Conservation (phyloP, 1,284 basidiomycete species). For the Sutorius eximius region DNA sequence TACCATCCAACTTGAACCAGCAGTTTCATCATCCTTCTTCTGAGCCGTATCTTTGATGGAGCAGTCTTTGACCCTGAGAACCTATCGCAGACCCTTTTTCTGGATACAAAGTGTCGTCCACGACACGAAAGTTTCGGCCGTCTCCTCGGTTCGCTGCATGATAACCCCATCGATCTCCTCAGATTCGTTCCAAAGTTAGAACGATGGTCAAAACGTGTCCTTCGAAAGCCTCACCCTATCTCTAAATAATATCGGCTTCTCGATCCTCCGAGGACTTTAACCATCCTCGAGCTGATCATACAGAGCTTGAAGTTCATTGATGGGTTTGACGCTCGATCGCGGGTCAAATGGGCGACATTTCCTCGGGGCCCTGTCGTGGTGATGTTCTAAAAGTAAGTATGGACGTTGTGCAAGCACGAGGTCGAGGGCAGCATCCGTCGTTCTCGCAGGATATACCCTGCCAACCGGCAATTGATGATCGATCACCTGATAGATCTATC, state of each 20-base stretch:
- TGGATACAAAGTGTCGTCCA: neutral
- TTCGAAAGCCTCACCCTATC: neutral
- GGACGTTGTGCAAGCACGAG: neutral
- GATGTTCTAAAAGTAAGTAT: neutral
- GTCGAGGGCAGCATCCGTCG: neutral
- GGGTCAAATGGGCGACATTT: neutral
- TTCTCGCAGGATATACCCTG: neutral
- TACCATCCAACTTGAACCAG: neutral
- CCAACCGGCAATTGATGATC: conserved; percentile 1
- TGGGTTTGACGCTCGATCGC: neutral
- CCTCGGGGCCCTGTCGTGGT: neutral
- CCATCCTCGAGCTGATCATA: neutral
- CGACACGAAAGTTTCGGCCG: neutral
- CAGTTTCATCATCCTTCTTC: neutral
- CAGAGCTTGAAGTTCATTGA: neutral
- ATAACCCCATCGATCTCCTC: conserved; percentile 1
- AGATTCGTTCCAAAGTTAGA: conserved; percentile 3
- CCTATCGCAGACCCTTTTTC: neutral
- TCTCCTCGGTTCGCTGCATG: conserved; percentile 6
- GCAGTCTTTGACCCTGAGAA: neutral
- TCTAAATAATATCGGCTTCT: neutral
- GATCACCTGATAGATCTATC: neutral
- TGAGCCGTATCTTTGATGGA: neutral
- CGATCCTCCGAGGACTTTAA: conserved; percentile 18
- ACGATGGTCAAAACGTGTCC: neutral